Conservation (phyloP, 1,284 basidiomycete genomes). For the Cutaneotrichosporon cavernicola region DNA sequence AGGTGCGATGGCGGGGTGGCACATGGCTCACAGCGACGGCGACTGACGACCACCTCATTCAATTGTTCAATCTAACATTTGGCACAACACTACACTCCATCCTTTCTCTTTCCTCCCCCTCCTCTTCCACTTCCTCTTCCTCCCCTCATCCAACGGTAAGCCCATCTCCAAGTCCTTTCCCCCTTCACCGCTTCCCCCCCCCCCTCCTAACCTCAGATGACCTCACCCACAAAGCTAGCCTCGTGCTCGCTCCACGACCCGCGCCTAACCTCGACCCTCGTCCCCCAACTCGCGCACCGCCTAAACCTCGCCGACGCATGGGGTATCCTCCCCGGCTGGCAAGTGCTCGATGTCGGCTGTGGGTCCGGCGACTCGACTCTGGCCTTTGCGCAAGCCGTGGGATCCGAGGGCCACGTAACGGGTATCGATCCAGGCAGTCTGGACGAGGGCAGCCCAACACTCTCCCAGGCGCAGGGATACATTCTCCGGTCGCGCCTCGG, state of each 20-base stretch:
- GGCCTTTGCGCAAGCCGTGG: slow-evolving; percentile 13
- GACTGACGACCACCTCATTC: background rate
- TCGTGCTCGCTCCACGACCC: slow-evolving; percentile 7
- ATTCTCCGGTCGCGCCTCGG: background rate
- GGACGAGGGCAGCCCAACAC: slow-evolving; percentile 16
- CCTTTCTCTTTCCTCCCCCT: background rate
- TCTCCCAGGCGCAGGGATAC: slow-evolving; percentile 11
- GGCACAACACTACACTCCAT: background rate
- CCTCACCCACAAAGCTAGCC: slow-evolving; percentile 3
- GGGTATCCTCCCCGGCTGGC: slow-evolving; percentile 7
- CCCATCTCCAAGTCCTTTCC: too few species aligned
- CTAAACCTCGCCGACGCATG: slow-evolving; percentile 10
- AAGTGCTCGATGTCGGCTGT: slow-evolving; percentile 18
- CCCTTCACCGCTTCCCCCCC: background rate
- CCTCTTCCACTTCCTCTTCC: background rate
- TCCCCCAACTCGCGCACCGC: slow-evolving; percentile 11
- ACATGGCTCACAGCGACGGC: background rate
- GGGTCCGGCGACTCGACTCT: slow-evolving; percentile 13
- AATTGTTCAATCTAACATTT: background rate
- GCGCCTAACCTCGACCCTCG: background rate
- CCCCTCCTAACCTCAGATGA: background rate
- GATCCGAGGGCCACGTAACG: slow-evolving; percentile 4
- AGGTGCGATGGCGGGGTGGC: background rate
- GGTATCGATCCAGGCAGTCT: slow-evolving; percentile 13
- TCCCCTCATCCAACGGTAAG: background rate